Base-by-base conservation (phyloP, 2,329 filamentous ascomycete genomes). In the Talaromyces pinophilus region DNA sequence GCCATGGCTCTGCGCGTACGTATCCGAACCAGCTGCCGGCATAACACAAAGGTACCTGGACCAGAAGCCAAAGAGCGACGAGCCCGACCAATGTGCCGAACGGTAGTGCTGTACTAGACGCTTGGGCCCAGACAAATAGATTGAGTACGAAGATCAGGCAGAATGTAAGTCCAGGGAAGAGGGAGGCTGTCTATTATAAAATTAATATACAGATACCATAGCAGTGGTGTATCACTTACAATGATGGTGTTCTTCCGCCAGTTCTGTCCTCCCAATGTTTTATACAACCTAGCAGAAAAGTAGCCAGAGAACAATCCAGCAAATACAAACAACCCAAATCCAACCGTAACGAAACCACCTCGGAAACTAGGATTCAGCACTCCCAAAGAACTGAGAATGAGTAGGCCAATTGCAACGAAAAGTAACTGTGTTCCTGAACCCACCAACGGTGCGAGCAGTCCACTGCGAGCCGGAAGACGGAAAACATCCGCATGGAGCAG, bases 401-500 rank as follows among this genome's bases (percentile, higher is more conserved):
- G 83, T 3, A 96, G 82, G 1, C 91, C 90, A 46, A 88, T 79
- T 0, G 88, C 86, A 89, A 95, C 93, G 77, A 94, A 93, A 11
- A 96, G 83, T 1, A 96, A 84, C 79, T 97, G 92, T 84, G 91
- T 92, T 50, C 92, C 92, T 0, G 92, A 96, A 2, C 93, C 93
- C 22, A 96, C 84, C 7, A 96, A 81, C 0, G 92, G 92, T 0
- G 92, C 92, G 46, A 96, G 83, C 1, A 96, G 82, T 62, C 88
- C 86, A 33, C 91, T 91, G 69, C 87, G 86, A 2, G 82, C 78
- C 0, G 92, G 92, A 30, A 88, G 83, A 57, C 92, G 86, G 81
- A 96, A 96, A 3, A 96, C 91, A 76, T 96, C 92, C n/a, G 87
- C 91, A 73, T 96, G 92, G 2, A 96, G 83, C 17, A 95, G 82